Conservation (phyloP, 371 early-diverging fungal species). For the Mucor velutinosus region DNA sequence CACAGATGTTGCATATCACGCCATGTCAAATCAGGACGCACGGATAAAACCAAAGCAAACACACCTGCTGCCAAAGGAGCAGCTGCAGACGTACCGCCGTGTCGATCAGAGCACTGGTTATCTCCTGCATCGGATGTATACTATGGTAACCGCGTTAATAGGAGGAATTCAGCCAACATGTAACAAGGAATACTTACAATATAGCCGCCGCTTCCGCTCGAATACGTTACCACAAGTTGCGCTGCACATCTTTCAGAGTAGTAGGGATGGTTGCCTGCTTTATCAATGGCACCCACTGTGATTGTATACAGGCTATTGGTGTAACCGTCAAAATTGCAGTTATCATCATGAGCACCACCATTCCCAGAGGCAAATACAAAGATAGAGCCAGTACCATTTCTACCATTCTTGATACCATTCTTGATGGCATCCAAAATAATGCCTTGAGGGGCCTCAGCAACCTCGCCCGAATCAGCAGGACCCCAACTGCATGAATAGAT, state of each 20-base stretch:
- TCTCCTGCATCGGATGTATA: conserved; percentile 74
- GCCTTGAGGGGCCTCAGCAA: conserved; percentile 81
- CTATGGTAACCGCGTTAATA: conserved; percentile 7
- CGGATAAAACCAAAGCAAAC: conserved; percentile 69
- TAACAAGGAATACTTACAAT: conserved; percentile 51
- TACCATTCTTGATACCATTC: conserved; percentile 82
- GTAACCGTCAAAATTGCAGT: conserved; percentile 97
- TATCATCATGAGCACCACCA: conserved; percentile 81
- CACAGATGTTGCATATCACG: conserved; percentile 87
- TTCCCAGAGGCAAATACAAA: conserved; percentile 96
- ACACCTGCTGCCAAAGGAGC: conserved; percentile 87
- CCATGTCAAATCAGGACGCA: conserved; percentile 87
- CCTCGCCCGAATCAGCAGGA: conserved; percentile 82
- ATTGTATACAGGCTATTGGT: conserved; percentile 94
- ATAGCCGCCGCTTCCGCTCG: conserved; percentile 64
- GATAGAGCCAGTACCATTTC: conserved; percentile 84
- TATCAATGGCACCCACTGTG: conserved; percentile 89
- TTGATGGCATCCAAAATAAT: conserved; percentile 80
- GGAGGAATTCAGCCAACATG: not conserved
- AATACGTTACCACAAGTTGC: conserved; percentile 84
- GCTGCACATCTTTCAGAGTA: conserved; percentile 92
- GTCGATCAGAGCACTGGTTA: conserved; percentile 62
- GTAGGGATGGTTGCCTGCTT: conserved; percentile 71
- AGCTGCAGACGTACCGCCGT: conserved; percentile 91
- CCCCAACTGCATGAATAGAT: conserved; percentile 96